phyloP scores from a whole-genome alignment of 495 filamentous ascomycete genomes.

The Talaromyces nanjingensis region DNA sequence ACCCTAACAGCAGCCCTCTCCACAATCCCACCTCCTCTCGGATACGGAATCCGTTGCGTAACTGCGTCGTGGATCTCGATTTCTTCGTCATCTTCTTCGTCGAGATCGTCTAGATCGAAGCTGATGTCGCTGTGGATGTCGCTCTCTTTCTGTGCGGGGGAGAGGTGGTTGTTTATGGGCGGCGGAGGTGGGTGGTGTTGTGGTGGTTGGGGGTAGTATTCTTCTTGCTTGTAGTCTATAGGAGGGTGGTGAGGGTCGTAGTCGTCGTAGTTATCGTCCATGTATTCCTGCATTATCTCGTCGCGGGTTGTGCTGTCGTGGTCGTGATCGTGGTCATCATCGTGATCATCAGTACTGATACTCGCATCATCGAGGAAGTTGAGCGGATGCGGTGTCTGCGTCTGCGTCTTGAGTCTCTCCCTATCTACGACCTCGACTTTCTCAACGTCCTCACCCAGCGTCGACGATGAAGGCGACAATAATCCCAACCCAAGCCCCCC shows the following conservation, averaged over 20 bases:
- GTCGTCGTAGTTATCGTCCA: not conserved
- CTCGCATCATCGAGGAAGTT: not conserved
- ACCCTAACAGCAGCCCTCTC: conserved; percentile 7
- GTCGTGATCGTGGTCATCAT: not conserved
- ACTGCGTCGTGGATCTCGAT: conserved; percentile 9
- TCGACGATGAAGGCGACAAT: not conserved
- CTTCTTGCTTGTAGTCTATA: not conserved
- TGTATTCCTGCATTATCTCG: conserved; percentile 7
- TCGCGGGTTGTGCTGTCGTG: not conserved
- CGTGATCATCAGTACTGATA: not conserved
- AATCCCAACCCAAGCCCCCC: not conserved
- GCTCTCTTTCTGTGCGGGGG: not conserved
- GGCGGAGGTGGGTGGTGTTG: not conserved
- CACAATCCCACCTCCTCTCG: conserved; percentile 4
- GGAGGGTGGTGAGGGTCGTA: not conserved
- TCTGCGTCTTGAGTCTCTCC: not conserved
- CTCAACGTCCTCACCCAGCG: not conserved
- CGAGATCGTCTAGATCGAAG: not conserved
- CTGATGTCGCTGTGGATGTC: not conserved
- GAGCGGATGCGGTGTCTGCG: not conserved
- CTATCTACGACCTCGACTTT: not conserved
- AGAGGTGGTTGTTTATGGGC: not conserved
- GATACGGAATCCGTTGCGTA: not conserved
- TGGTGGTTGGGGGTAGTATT: not conserved
- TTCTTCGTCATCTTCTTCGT: conserved; percentile 2